Base-by-base conservation (phyloP, 2,329 filamentous ascomycete genomes). In the Neonectria ditissima region DNA sequence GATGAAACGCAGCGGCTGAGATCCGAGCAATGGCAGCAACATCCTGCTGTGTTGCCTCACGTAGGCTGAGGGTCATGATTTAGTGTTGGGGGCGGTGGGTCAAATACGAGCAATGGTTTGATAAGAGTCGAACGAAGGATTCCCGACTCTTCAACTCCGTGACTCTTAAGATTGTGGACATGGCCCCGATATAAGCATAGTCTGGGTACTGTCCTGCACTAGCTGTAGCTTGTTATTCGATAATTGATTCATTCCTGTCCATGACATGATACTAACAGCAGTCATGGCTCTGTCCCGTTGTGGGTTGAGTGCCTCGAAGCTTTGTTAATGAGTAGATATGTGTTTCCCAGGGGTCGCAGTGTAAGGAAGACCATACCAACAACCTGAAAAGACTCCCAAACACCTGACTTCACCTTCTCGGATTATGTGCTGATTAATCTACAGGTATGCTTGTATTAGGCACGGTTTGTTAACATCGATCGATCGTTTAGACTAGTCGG, bases 1-100 rank as follows among this genome's bases (percentile, higher is more conserved):
- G 59, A 30, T 62, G 59, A 41, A 62, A 62, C 2, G 59, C 59
- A 5, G 55, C 59, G 2, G 47, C 47, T 2, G 37, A 45, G n/a
- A 62, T 57, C 20, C 24, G 26, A 30, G 44, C 54, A 32, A 62
- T 62, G 8, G 53, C 39, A 24, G 59, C 37, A 28, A 62, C 20
- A 34, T 62, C 59, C 4, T 57, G 37, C 1, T 32, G 44, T 0
- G 44, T 61, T 9, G 58, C 58, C 14, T 51, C 20, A 20, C 58
- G 44, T 9, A 55, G 6, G 6, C n/a, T 32, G 8, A 61, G 34
- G 14, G 26, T n/a, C 52, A 55, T 63, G n/a, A 20, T 41, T 41
- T 6, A 11, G 37, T 41, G 37, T 20, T 2, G 37, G 37, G 37
- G 4, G 37, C n/a, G 37, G 37, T 41, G 37, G 37, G 37, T 20